Evolutionary conservation across 345 rosid species (phyloP).

Genomic region (Brassica juncea): DNA sequence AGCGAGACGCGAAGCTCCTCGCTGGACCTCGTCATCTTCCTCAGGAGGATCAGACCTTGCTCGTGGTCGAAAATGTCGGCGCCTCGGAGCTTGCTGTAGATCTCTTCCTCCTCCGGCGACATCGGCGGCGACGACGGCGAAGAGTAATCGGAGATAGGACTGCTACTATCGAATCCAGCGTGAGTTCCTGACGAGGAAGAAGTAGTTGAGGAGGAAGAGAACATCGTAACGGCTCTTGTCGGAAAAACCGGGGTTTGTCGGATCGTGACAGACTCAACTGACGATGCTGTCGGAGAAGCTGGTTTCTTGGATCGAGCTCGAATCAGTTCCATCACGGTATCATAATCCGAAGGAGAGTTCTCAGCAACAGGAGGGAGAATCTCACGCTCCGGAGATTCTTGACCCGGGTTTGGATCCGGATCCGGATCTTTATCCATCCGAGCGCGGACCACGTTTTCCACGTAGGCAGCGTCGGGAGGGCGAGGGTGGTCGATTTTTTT

Average conservation of each 20-base stretch:
- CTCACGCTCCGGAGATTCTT: conserved; percentile 52
- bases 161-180: conserved; percentile 30
- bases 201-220: conserved; percentile 52
- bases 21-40: conserved; percentile 61
- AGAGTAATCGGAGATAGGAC: conserved; percentile 29
- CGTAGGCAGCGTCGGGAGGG: conserved; percentile 50
- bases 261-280: conserved; percentile 61
- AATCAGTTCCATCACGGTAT: conserved; percentile 58
- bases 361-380: conserved; percentile 57
- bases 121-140: conserved; percentile 30
- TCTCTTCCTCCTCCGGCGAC: conserved; percentile 59
- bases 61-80: conserved; percentile 60
- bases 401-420: neutral
- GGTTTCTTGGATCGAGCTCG: conserved; percentile 36
- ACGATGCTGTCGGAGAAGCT: conserved; percentile 29
- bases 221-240: conserved; percentile 64
- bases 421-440: neutral
- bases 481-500: conserved; percentile 45
- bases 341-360: conserved; percentile 46
- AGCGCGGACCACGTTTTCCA: conserved; percentile 26
- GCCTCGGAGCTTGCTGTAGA: conserved; percentile 52
- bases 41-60: conserved; percentile 54
- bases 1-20: conserved; percentile 54
- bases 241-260: conserved; percentile 45
- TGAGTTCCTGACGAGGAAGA: conserved; percentile 52